Base-by-base conservation (phyloP, 2,329 filamentous ascomycete species). In the Exophiala dermatitidis region DNA sequence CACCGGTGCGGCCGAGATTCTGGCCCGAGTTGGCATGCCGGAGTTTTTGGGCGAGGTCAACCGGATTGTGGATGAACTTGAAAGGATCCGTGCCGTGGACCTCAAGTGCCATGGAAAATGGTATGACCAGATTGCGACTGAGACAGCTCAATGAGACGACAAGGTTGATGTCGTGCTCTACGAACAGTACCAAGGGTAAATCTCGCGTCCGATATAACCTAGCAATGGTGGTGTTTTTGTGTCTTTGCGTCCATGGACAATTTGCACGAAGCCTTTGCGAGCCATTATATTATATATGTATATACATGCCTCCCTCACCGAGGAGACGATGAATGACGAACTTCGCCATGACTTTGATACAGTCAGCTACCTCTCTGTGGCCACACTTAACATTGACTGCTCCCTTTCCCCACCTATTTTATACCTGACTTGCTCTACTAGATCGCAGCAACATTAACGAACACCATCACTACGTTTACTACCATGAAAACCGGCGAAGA, bases 1-100 rank as follows among this genome's bases (percentile, higher is more conserved):
- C 0, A 79, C 74, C 32, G 77, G 76, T 1, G 81, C 82, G 5
- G 79, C 74, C 8, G 80, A 83, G 56, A 76, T 76, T 5, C 69
- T 85, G 40, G 79, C 81, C 4, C 74, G 74, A 1, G 78, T 77
- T 9, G 82, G 82, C 3, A 75, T 85, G 67, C 76, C 79, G 0
- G 82, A 85, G 60, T 83, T 84, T 61, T 76, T 81, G 6, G 72
- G 67, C 28, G 77, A 81, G 54, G 78, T 84, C 19, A 77, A 78
- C 1, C 75, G 77, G 40, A 71, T 84, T 44, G 80, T 82, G 10
- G 80, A 83, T 30, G 71, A 75, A 57, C 63, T 85, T 50, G 73
- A 77, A 57, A 75, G 76, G 60, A 70, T 84, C 3, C 74, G 77
- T 38, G 75, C 77, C 57, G 79, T 84, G 3, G 81, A 84, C 63